phyloP scores from a whole-genome alignment of 495 filamentous ascomycete genomes.

The Emericellopsis terricola region DNA sequence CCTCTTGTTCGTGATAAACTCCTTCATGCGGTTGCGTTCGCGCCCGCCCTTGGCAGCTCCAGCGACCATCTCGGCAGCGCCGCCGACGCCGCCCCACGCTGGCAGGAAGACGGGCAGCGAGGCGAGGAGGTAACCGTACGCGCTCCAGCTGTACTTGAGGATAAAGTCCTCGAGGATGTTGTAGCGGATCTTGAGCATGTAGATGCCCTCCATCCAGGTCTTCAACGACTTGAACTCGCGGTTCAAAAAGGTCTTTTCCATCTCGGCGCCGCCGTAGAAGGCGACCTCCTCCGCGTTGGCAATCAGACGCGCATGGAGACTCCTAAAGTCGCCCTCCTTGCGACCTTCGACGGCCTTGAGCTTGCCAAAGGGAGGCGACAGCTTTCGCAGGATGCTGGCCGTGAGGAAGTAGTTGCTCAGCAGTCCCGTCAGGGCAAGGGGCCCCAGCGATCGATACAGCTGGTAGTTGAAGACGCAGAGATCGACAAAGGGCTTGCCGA shows the following conservation, averaged over 20 bases:
- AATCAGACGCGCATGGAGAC: slow-evolving; percentile 75
- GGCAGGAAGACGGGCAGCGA: slow-evolving; percentile 90
- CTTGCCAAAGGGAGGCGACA: slow-evolving; percentile 92
- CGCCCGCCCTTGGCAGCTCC: slow-evolving; percentile 29
- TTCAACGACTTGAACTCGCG: slow-evolving; percentile 81
- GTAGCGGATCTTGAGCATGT: slow-evolving; percentile 89
- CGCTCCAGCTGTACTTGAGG: slow-evolving; percentile 95
- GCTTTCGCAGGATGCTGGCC: slow-evolving; percentile 63
- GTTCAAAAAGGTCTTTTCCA: slow-evolving; percentile 78
- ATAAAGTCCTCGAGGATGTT: slow-evolving; percentile 99
- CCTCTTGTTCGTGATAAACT: slow-evolving; percentile 98
- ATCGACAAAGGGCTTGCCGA: slow-evolving; percentile 93
- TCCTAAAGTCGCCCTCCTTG: slow-evolving; percentile 84
- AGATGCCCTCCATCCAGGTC: slow-evolving; percentile 91
- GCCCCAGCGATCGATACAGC: slow-evolving; percentile 79
- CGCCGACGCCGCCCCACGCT: slow-evolving; percentile 76
- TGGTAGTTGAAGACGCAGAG: slow-evolving; percentile 96
- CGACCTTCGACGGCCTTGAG: slow-evolving; percentile 88
- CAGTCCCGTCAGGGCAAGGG: slow-evolving; percentile 71
- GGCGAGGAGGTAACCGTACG: slow-evolving; percentile 85
- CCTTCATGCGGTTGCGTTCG: slow-evolving; percentile 79
- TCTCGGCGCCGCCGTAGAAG: slow-evolving; percentile 89
- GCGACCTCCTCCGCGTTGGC: slow-evolving; percentile 98
- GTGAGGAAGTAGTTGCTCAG: slow-evolving; percentile 84
- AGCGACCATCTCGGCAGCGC: slow-evolving; percentile 41